A percentile compares a stretch with the other conserved stretches of the same genome.
Conservation (phyloP, 2,329 filamentous ascomycete genomes). For the Aspergillus neotritici region DNA sequence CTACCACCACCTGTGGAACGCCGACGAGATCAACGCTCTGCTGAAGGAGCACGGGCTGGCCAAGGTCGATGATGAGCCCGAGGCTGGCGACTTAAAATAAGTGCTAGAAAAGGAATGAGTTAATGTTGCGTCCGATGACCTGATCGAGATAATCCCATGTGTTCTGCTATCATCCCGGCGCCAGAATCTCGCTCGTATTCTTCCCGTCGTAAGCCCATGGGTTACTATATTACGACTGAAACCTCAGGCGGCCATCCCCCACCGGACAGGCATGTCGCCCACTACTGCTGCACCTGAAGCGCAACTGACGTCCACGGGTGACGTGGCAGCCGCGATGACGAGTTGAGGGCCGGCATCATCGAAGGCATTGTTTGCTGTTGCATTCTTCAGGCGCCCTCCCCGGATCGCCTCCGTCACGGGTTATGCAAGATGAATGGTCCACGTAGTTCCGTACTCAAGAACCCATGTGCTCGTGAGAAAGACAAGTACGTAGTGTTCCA, state of each 20-base stretch:
- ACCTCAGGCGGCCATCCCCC: slow-evolving; percentile 1
- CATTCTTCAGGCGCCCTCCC: slow-evolving; percentile 10
- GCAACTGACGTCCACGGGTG: slow-evolving; percentile 23
- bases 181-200: neutral
- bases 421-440: slow-evolving; percentile 20
- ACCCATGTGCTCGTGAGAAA: no score
- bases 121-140: slow-evolving; percentile 20
- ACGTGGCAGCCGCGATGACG: slow-evolving; percentile 28
- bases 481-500: no score
- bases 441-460: slow-evolving; percentile 20
- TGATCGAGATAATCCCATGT: slow-evolving; percentile 25
- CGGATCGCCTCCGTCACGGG: slow-evolving; percentile 14
- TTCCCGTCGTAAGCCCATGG: slow-evolving; percentile 1
- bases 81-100: slow-evolving; percentile 48
- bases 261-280: slow-evolving; percentile 8
- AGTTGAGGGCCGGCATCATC: slow-evolving; percentile 16
- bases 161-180: slow-evolving; percentile 1
- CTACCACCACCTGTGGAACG: slow-evolving; percentile 96
- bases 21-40: slow-evolving; percentile 90
- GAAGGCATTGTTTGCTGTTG: slow-evolving; percentile 18
- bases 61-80: slow-evolving; percentile 66
- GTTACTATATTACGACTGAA: slow-evolving; percentile 1
- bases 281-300: slow-evolving; percentile 17
- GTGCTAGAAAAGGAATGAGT: slow-evolving; percentile 16
- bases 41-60: slow-evolving; percentile 93